These are phyloP conservation scores for Leptodontidium sp. DNA, from an alignment of 2,329 filamentous ascomycete species.

Conservation along the genomic window DNA sequence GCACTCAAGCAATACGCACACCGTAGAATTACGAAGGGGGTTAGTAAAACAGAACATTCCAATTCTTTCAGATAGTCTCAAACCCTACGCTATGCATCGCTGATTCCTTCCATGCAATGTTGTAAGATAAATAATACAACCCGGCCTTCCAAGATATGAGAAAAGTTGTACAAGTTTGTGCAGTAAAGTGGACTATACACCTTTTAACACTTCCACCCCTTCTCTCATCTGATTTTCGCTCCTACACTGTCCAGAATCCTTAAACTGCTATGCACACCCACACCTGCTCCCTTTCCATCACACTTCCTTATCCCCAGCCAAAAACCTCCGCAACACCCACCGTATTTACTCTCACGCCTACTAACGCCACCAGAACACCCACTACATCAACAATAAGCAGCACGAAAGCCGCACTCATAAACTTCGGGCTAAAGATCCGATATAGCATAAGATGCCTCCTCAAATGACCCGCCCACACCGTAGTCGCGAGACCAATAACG, in stretches of 20 bases:
- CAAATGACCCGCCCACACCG: constrained; percentile 88
- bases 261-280: background rate
- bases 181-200: background rate
- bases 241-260: background rate
- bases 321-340: constrained; percentile 87
- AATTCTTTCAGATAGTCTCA: background rate
- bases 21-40: too few species aligned
- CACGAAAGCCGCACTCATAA: constrained; percentile 80
- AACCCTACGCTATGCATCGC: constrained; percentile 18
- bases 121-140: background rate
- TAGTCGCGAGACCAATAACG: constrained; percentile 83
- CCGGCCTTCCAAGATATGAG: background rate
- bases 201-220: background rate
- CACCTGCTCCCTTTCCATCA: background rate
- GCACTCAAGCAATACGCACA: too few species aligned
- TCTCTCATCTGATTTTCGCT: too few species aligned
- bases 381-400: constrained; percentile 82
- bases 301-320: constrained; percentile 61
- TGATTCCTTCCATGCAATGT: constrained; percentile 5
- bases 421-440: constrained; percentile 89
- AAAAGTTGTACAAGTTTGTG: constrained; percentile 2
- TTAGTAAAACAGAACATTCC: too few species aligned
- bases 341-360: constrained; percentile 78
- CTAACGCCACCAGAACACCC: constrained; percentile 72
- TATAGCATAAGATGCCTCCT: constrained; percentile 96